Base-by-base conservation (phyloP, 2,329 filamentous ascomycete genomes). In the Colletotrichum sp. region DNA sequence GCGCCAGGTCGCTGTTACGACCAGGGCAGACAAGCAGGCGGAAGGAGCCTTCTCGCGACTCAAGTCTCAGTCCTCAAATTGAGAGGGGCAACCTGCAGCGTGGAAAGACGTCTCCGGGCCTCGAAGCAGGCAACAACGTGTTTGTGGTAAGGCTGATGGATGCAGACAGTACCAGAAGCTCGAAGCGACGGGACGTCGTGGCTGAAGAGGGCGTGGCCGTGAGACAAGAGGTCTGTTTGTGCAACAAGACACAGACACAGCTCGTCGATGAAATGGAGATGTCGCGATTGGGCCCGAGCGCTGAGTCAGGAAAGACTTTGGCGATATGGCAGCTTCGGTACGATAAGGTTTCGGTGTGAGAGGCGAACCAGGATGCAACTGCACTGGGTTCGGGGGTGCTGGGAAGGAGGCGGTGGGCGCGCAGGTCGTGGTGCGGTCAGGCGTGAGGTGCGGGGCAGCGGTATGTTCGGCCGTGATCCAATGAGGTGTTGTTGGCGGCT, bases 331-430 rank as follows among this genome's bases (percentile, higher is more conserved):
- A 12, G 32, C 21, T 28, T 57, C 49, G 70, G 57, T 26, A 44
- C 73, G 44, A 76, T 60, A 76, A 73, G 73, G 57, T 73, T 76
- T 73, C 73, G 70, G 59, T 73, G 73, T 73, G 49, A 59, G 32
- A 60, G 71, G 44, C 39, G 64, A 62, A 57, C 73, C 64, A 72
- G 64, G 69, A 63, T 57, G 36, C 44, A 30, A 49, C 30, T 21
- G 55, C 24, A 21, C 55, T 57, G 62, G 34, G 39, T 60, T 34
- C 24, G 57, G 39, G 36, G 62, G 52, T 62, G 32, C 59, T 55
- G 18, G 32, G 55, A 39, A 16, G 72, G 32, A 55, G 57, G 21
- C 30, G 52, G 71, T 69, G 67, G 68, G 69, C 44, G 69, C 39
- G 24, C 18, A 39, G 69, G n/a, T 52, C n/a, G 44, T 21, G n/a